Evolutionary conservation across 257 asterid species (phyloP), one percentile per base, ranked within the genome.

Genomic region (Gynochthodes officinalis): DNA sequence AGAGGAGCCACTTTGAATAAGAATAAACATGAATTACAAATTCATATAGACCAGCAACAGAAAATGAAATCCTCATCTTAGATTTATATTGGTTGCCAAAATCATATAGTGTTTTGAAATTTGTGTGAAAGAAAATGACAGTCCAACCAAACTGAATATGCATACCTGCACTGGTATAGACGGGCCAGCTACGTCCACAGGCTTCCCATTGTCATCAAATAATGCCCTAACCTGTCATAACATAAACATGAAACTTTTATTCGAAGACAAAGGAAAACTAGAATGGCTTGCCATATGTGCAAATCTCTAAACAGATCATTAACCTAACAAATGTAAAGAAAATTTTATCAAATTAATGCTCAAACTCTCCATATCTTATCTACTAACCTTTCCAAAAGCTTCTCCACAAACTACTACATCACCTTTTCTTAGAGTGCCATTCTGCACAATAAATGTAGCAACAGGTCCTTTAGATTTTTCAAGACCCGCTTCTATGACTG

Each of bases 351-450:
- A 48, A 54, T 42, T 32, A 16, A 75, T 39, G 33, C 14, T 23
- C 48, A 59, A 35, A 69, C 28, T 59, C 67, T 68, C 73, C 53
- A 60, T 59, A 63, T 83, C 64, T 66, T 27, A 58, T 76, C 64
- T 66, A 80, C 97, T 72, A 80, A 92, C 99, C 99, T 95, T 95
- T 80, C 98, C 99, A 83, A 84, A 95, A 70, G 98, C 96, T 84
- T 84, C 98, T 62, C 99, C 99, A 70, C 99, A 95, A 76, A 83
- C 96, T 69, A 92, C 79, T 23, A 90, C 72, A 73, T 95, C 94
- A 69, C 99, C 99, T 83, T 83, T 86, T 83, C 78, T 90, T 69
- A 95, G 89, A 32, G 97, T 92, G 76, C 99, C 99, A 70, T 90
- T 95, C 82, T 92, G 99, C 77, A 95, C 98, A 67, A 95, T 92